Evolutionary conservation across 495 filamentous ascomycete species (phyloP), one percentile per base, ranked within the genome.

Genomic region (Penicillium diatomitis): DNA sequence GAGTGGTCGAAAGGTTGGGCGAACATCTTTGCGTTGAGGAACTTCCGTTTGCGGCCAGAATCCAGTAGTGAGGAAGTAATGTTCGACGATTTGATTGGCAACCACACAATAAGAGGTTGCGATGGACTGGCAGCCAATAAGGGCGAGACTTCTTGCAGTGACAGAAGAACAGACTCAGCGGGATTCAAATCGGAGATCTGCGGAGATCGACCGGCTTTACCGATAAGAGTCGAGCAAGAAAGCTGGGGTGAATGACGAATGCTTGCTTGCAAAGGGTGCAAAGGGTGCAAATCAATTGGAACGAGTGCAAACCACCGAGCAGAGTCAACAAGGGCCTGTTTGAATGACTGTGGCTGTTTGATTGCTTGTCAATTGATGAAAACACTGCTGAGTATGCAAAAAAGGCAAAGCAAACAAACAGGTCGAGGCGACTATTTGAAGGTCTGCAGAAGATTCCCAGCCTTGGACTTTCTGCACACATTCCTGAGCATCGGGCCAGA

Each of bases 341-440:
- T 20, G 20, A 2, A 1, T 20, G 20, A 20, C 20, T 20, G 20
- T 20, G 20, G 20, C 42, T 45, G 67, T 68, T 70, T 70, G 65
- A 64, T 49, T 6, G 44, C 49, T 65, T 64, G 67, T 59, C 65
- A 72, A 72, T 66, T 57, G 56, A 65, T 57, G 50, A 68, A 72
- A 72, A 70, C 69, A 72, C 57, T 69, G 69, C 67, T 66, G 60
- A 68, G 52, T 53, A 66, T 72, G 69, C 71, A 74, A 72, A 71
- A 64, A 56, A 68, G 60, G 65, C 71, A 72, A 74, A 74, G 64
- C 60, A 72, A 72, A 67, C 69, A 72, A 74, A 74, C 64, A 69
- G 71, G 62, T 52, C 43, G 44, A 63, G 44, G 62, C 55, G 44
- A 52, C 54, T 74, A 70, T 74, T 74, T 74, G 69, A 74, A 72